Conservation (phyloP, 2,329 filamentous ascomycete species). For the Curvularia hawaiiensis region DNA sequence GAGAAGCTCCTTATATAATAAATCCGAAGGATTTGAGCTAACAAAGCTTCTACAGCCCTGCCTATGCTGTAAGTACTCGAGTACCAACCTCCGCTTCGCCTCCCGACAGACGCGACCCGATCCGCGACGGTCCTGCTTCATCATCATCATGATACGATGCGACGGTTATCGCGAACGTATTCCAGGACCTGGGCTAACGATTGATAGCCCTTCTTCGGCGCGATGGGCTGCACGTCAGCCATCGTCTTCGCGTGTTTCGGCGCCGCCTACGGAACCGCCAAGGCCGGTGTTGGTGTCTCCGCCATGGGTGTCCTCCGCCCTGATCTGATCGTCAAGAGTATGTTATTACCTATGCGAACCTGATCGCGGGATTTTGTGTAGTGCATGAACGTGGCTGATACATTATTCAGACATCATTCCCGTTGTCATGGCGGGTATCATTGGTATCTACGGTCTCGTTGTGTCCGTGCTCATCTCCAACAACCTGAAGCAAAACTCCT, state of each 20-base stretch:
- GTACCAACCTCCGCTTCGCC: constrained; percentile 25
- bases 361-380: background rate
- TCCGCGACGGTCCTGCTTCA: constrained; percentile 20
- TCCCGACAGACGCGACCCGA: constrained; percentile 28
- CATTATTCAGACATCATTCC: constrained; percentile 83
- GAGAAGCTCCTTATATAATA: constrained; percentile 4
- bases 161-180: constrained; percentile 10
- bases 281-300: constrained; percentile 98
- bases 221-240: constrained; percentile 93
- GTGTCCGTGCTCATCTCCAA: constrained; percentile 61
- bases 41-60: constrained; percentile 68
- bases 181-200: constrained; percentile 28
- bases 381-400: constrained; percentile 19
- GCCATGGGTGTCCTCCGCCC: constrained; percentile 98
- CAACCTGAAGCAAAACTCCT: constrained; percentile 53
- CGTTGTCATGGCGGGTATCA: constrained; percentile 99
- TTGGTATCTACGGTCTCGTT: constrained; percentile 81
- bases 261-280: constrained; percentile 97
- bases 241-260: constrained; percentile 97
- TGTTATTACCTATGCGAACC: constrained; percentile 45
- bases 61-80: constrained; percentile 89
- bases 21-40: constrained; percentile 33
- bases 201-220: constrained; percentile 85
- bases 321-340: constrained; percentile 99
- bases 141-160: constrained; percentile 16